Percentiles rank a stretch among this genome's conserved stretches.
phyloP scores from a whole-genome alignment of 75 land plant species.

The Pseudotsuga menziesii region DNA sequence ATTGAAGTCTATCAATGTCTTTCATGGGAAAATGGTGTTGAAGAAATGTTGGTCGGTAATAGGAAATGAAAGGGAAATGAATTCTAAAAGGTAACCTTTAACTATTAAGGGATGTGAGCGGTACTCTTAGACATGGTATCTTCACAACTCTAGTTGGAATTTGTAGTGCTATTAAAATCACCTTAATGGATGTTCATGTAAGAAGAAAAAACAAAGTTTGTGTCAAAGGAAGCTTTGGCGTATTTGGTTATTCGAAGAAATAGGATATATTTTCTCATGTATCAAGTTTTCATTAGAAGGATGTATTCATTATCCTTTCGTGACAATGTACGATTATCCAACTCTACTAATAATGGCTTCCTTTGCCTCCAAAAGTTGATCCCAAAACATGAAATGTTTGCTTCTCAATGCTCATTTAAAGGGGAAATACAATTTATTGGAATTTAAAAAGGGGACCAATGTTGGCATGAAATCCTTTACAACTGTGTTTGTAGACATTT shows the following conservation, averaged over 20 bases:
- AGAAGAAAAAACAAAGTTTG: slow-evolving; percentile 87
- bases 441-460: neutral
- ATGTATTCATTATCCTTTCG: slow-evolving; percentile 75
- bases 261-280: slow-evolving; percentile 78
- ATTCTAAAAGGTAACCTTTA: slow-evolving; percentile 36
- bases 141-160: slow-evolving; percentile 80
- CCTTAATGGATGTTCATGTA: slow-evolving; percentile 77
- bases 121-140: slow-evolving; percentile 71
- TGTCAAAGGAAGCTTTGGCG: slow-evolving; percentile 42
- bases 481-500: slow-evolving; percentile 29
- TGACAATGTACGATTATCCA: slow-evolving; percentile 67
- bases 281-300: slow-evolving; percentile 73
- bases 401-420: neutral
- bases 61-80: slow-evolving; percentile 78
- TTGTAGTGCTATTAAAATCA: slow-evolving; percentile 79
- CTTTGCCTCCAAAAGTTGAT: slow-evolving; percentile 48
- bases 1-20: no score
- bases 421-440: neutral
- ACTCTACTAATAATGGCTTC: slow-evolving; percentile 65
- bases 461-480: neutral
- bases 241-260: slow-evolving; percentile 71
- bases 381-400: slow-evolving; percentile 40
- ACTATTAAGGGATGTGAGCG: slow-evolving; percentile 63
- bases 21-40: no score
- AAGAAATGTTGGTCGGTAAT: neutral